Percentiles rank a stretch among this genome's conserved stretches.
These are phyloP conservation scores for Neurospora sp. DNA, from an alignment of 495 filamentous ascomycete genomes.

Conservation along the genomic window DNA sequence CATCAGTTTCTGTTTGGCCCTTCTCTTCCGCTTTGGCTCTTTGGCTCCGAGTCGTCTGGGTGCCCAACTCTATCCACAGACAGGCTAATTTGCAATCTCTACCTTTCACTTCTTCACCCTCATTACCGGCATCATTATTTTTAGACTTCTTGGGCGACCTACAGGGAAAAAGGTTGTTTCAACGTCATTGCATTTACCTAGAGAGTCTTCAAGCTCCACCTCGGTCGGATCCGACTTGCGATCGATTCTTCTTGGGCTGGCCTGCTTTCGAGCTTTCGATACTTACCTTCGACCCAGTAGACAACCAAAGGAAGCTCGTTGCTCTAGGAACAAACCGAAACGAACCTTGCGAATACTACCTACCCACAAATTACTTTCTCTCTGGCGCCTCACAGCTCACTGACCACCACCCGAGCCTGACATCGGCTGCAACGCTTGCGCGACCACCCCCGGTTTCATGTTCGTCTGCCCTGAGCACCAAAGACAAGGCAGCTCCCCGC, in stretches of 20 bases:
- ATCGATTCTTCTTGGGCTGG: not conserved
- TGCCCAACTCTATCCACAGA: not conserved
- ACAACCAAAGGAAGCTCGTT: not conserved
- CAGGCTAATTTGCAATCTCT: not conserved
- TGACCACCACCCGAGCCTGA: not conserved
- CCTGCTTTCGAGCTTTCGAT: not conserved
- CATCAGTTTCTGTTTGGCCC: not conserved
- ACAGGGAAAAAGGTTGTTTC: not conserved
- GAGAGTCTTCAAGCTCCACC: not conserved
- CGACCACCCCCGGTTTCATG: slow-evolving; percentile 13
- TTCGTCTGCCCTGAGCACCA: slow-evolving; percentile 4
- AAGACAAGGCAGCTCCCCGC: slow-evolving; percentile 5
- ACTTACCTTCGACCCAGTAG: not conserved
- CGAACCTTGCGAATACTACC: not conserved
- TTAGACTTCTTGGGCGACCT: not conserved
- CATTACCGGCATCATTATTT: not conserved
- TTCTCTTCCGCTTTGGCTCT: not conserved
- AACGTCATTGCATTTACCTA: not conserved
- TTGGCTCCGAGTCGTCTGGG: not conserved
- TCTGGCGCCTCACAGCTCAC: not conserved
- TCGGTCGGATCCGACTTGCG: not conserved
- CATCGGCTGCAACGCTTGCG: slow-evolving; percentile 9
- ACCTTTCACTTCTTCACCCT: not conserved
- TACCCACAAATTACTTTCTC: not conserved
- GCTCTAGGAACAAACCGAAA: not conserved